phyloP scores from a whole-genome alignment of 768 basidiomycete species.

The Mrakia hoshinonis region DNA sequence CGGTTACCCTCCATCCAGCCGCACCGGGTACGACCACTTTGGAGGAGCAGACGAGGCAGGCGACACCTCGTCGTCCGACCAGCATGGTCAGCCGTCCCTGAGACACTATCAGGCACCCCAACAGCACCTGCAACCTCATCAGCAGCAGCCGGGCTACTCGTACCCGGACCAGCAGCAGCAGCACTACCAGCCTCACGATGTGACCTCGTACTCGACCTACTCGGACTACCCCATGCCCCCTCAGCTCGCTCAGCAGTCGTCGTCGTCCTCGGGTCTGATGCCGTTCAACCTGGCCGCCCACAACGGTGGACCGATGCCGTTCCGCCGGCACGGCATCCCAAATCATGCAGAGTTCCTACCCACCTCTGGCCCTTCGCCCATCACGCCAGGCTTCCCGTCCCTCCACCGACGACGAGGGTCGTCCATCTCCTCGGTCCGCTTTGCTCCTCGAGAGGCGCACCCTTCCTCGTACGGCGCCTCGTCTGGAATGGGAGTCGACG shows the following conservation, averaged over 20 bases:
- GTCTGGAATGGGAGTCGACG: background rate
- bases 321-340: background rate
- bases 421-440: background rate
- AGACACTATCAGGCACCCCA: background rate
- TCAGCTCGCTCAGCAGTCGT: background rate
- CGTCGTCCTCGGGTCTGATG: background rate
- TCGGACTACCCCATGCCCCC: slow-evolving; percentile 4
- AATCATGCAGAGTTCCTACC: slow-evolving; percentile 9
- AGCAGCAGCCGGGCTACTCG: background rate
- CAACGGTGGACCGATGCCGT: background rate
- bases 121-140: background rate
- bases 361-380: slow-evolving; percentile 18
- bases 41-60: background rate
- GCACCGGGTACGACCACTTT: background rate
- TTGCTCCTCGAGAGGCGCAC: background rate
- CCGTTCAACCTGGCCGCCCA: background rate
- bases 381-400: slow-evolving; percentile 14
- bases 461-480: background rate
- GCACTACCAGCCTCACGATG: background rate
- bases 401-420: slow-evolving; percentile 11
- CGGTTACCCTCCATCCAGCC: background rate
- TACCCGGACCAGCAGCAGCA: background rate
- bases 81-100: background rate
- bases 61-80: background rate
- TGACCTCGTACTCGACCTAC: slow-evolving; percentile 18